Evolutionary conservation across 441 rosid species (phyloP), one percentile per base, ranked within the genome.

Genomic region (Biscutella laevigata): DNA sequence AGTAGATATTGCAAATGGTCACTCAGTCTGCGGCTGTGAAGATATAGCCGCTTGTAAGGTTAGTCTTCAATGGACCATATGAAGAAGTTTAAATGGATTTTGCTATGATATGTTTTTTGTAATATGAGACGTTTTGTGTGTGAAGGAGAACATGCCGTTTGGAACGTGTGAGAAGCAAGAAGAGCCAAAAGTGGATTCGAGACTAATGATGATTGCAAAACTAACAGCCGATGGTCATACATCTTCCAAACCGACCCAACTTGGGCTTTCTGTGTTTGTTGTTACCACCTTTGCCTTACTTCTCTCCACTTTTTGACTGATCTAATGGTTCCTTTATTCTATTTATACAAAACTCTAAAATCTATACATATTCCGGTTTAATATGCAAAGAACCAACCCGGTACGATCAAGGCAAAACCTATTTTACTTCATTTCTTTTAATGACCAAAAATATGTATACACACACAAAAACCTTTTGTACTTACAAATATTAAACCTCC

Each of bases 1-100:
- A 1, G 51, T 67, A 5, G 82, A 82, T 61, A 42, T 60, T 20
- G 67, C 69, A n/a, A 82, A 79, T 2, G 86, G 89, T 44, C 77
- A 69, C 47, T 62, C 74, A 8, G 25, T 77, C 2, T 79, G 89
- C 7, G 84, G 86, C 9, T 79, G 86, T 17, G 59, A 51, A 3
- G 71, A 68, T 41, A 58, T 82, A 17, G 62, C 71, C 27, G 9
- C 51, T 17, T 82, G 84, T 77, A 66, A 60, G 44, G 70, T 66
- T 12, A 47, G 51, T 53, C 2, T 5, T 54, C 0, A 39, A 39
- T 29, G 62, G 17, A 46, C 27, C 26, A 49, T 21, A 17, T 30
- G 20, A 3, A 30, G 25, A 20, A 21, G 25, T 4, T 49, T 12
- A 17, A 16, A 13, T 41, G 11, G 7, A 32, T 55, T 16, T 46